Percentiles rank a stretch among this genome's conserved stretches.
These are phyloP conservation scores for Ganoderma sp. DNA, from an alignment of 1,284 basidiomycete species.

Conservation along the genomic window DNA sequence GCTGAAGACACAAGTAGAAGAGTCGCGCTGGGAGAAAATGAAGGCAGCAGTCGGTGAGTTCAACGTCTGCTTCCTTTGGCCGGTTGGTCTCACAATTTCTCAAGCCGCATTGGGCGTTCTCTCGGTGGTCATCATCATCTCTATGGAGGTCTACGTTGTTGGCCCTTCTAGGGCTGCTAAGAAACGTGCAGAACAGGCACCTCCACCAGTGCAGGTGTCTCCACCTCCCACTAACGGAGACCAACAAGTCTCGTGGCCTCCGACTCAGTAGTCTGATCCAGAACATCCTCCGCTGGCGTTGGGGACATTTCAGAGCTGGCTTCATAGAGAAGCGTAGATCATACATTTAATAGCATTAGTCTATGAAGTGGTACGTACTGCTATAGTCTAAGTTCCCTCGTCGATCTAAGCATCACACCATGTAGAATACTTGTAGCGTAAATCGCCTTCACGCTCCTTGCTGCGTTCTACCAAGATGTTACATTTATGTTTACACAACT, in stretches of 20 bases:
- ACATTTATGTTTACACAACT: constrained; percentile 28
- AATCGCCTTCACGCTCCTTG: constrained; percentile 9
- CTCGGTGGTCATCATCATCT: constrained; percentile 66
- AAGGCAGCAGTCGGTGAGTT: constrained; percentile 81
- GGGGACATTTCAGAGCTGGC: not conserved
- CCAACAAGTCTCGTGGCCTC: not conserved
- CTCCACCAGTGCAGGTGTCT: constrained; percentile 34
- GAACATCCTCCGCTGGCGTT: constrained; percentile 1
- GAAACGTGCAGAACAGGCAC: constrained; percentile 39
- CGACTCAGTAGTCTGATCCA: not conserved
- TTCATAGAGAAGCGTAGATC: not conserved
- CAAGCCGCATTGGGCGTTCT: constrained; percentile 69
- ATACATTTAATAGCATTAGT: not conserved
- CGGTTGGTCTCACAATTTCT: not conserved
- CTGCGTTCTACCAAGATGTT: constrained; percentile 1
- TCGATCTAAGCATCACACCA: not conserved
- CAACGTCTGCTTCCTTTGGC: not conserved
- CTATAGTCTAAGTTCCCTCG: not conserved
- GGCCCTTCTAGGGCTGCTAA: constrained; percentile 38
- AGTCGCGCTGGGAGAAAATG: constrained; percentile 92
- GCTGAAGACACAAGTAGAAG: constrained; percentile 85
- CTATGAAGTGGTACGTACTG: not conserved
- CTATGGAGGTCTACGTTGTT: constrained; percentile 63
- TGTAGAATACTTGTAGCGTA: not conserved
- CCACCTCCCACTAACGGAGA: not conserved